Conservation (phyloP, 2,329 filamentous ascomycete genomes). For the Aureobasidium sp. region DNA sequence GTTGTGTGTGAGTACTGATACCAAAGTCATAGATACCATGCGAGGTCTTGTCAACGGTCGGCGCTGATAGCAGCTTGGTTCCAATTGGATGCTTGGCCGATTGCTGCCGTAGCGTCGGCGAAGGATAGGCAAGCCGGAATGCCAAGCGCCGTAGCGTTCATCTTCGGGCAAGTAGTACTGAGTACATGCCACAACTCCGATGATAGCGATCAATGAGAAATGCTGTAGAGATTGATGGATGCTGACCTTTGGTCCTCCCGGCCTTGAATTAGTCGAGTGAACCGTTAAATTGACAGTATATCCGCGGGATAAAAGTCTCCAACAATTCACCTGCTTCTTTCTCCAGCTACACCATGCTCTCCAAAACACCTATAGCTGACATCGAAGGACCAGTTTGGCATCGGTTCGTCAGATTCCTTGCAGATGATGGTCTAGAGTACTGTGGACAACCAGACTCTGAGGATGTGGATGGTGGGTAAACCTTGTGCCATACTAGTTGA, state of each 20-base stretch:
- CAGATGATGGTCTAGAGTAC: not conserved
- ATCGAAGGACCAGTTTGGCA: not conserved
- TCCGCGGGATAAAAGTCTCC: not conserved
- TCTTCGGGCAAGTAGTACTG: not conserved
- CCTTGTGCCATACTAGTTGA: too few relatives aligned
- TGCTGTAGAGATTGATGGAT: not conserved
- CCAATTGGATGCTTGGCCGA: not conserved
- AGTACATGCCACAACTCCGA: not conserved
- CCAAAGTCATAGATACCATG: not conserved
- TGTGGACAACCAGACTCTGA: not conserved
- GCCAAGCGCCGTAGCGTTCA: not conserved
- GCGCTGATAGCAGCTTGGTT: not conserved
- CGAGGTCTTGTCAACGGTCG: not conserved
- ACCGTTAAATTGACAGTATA: too few relatives aligned
- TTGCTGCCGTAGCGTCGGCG: not conserved
- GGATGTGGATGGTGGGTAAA: not conserved
- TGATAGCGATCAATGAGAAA: not conserved
- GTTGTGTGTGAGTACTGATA: not conserved
- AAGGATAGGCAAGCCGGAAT: not conserved
- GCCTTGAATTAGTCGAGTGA: too few relatives aligned
- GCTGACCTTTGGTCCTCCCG: not conserved
- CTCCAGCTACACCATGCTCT: not conserved
- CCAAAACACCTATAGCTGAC: not conserved
- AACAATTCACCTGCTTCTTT: not conserved
- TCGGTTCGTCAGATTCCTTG: not conserved